These are phyloP conservation scores for Ziziphus jujuba DNA, from an alignment of 306 rosid genomes.

Conservation along the genomic window DNA sequence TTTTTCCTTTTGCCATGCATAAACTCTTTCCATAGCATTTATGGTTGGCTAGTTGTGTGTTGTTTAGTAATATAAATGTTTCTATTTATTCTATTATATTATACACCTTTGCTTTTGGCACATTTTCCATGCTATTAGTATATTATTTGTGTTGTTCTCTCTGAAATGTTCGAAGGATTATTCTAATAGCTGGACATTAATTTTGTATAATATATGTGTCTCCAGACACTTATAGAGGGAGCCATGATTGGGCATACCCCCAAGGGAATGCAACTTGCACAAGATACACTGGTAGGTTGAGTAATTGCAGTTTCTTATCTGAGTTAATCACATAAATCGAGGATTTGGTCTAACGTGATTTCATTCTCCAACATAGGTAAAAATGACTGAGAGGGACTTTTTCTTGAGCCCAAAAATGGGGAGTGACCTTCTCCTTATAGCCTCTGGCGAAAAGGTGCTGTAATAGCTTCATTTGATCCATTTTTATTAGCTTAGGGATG, in stretches of 20 bases:
- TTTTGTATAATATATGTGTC: conserved; percentile 26
- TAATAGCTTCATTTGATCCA: neutral
- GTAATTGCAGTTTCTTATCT: conserved; percentile 20
- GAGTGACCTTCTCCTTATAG: conserved; percentile 69
- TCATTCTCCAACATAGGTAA: conserved; percentile 42
- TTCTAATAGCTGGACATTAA: conserved; percentile 14
- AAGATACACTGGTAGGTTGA: conserved; percentile 64
- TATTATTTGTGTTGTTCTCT: neutral
- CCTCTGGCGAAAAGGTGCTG: conserved; percentile 88
- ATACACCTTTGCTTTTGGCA: neutral
- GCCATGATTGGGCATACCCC: conserved; percentile 90
- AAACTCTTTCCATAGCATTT: no score
- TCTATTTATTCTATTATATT: neutral
- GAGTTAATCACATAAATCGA: neutral
- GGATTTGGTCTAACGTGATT: conserved; percentile 15
- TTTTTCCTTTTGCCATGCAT: no score
- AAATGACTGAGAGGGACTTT: conserved; percentile 56
- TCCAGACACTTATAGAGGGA: conserved; percentile 82
- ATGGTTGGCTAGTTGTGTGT: neutral
- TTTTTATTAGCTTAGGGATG: neutral
- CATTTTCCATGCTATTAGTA: neutral
- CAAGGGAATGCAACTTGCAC: conserved; percentile 88
- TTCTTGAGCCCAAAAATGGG: conserved; percentile 47
- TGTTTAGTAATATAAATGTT: no score
- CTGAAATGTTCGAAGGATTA: conserved; percentile 3